Evolutionary conservation across 2,329 filamentous ascomycete genomes (phyloP).

Genomic region (Aspergillus tamarii): DNA sequence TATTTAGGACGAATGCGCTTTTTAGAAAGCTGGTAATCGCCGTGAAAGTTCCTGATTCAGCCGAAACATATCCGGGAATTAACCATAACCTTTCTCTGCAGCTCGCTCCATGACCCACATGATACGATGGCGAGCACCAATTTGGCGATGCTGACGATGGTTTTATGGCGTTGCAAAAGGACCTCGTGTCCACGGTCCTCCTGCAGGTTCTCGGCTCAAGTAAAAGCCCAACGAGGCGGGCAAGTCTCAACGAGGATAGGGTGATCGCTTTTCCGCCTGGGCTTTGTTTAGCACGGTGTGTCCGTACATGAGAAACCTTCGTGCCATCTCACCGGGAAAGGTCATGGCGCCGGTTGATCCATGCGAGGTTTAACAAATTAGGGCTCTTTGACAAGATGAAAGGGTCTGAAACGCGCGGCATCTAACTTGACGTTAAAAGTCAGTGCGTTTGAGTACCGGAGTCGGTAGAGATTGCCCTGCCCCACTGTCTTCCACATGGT

Average conservation of each 20-base stretch:
- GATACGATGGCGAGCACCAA: not conserved
- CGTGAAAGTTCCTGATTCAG: slow-evolving; percentile 6
- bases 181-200: slow-evolving; percentile 12
- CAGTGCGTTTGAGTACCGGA: slow-evolving; percentile 15
- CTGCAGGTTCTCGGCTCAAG: slow-evolving; percentile 8
- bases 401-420: slow-evolving; percentile 29
- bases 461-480: slow-evolving; percentile 17
- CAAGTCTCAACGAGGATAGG: not conserved
- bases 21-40: not conserved
- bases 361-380: slow-evolving; percentile 19
- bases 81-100: not conserved
- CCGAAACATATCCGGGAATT: not conserved
- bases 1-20: not conserved
- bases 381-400: slow-evolving; percentile 4
- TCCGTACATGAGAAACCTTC: not conserved
- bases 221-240: not conserved
- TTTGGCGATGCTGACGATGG: not conserved
- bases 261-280: not conserved
- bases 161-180: not conserved
- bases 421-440: slow-evolving; percentile 12
- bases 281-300: not conserved
- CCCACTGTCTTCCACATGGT: slow-evolving; percentile 28
- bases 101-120: not conserved
- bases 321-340: slow-evolving; percentile 16
- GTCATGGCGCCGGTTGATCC: slow-evolving; percentile 19